Conservation (phyloP, 2,329 filamentous ascomycete species). For the Trichoderma sp. region DNA sequence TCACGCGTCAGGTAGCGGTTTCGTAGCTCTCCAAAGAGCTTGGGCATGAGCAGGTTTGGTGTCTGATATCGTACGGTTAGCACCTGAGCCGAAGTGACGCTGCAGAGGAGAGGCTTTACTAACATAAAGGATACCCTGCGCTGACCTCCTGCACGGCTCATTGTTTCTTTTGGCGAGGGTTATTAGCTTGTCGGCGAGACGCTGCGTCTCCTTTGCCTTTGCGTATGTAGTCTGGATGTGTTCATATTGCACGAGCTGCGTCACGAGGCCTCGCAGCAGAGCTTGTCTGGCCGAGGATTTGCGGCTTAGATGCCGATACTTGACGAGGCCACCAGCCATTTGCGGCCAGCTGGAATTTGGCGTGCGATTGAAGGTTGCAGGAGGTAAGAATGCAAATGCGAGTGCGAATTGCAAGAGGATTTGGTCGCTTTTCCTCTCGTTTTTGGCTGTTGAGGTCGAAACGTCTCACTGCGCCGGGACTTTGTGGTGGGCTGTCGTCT, state of each 20-base stretch:
- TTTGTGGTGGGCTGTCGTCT: constrained; percentile 17
- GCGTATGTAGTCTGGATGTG: constrained; percentile 91
- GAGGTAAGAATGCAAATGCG: background rate
- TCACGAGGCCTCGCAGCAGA: constrained; percentile 91
- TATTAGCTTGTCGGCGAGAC: constrained; percentile 89
- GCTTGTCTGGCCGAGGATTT: constrained; percentile 85
- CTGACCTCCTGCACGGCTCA: constrained; percentile 70
- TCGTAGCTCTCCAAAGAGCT: constrained; percentile 81
- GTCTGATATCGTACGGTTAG: constrained; percentile 45
- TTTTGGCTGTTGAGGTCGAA: background rate
- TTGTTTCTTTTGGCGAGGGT: constrained; percentile 93
- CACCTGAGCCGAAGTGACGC: background rate
- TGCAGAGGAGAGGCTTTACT: constrained; percentile 23
- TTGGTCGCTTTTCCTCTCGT: background rate
- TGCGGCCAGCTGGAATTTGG: constrained; percentile 7
- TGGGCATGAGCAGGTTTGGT: constrained; percentile 69
- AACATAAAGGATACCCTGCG: constrained; percentile 82
- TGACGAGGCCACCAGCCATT: constrained; percentile 84
- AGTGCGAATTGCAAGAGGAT: background rate
- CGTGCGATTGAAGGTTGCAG: background rate
- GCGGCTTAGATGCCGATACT: constrained; percentile 85
- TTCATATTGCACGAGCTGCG: constrained; percentile 89
- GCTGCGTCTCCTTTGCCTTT: constrained; percentile 96
- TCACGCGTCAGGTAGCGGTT: constrained; percentile 74
- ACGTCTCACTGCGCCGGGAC: background rate